phyloP scores from a whole-genome alignment of 345 rosid species.

The Iberis pinnata region DNA sequence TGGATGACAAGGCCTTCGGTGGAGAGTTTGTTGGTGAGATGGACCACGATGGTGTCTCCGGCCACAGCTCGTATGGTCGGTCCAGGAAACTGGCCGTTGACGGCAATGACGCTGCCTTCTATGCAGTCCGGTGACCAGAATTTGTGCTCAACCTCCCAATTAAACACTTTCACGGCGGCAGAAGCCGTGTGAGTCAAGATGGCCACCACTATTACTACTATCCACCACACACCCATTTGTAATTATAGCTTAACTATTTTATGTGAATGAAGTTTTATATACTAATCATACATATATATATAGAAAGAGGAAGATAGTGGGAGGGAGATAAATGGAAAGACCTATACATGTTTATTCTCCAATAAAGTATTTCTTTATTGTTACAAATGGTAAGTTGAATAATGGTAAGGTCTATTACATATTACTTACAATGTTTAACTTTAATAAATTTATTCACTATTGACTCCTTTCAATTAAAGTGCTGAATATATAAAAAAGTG shows the following conservation, averaged over 20 bases:
- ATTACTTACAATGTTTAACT: too few species aligned
- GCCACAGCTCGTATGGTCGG: slow-evolving; percentile 61
- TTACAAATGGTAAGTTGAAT: too few species aligned
- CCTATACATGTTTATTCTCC: too few species aligned
- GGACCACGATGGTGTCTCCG: slow-evolving; percentile 56
- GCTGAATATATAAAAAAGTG: too few species aligned
- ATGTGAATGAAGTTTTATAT: slow-evolving; percentile 11
- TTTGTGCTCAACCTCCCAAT: slow-evolving; percentile 68
- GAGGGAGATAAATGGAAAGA: neutral
- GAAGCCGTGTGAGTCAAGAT: slow-evolving; percentile 18
- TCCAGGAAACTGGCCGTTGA: slow-evolving; percentile 84
- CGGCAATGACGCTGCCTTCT: slow-evolving; percentile 50
- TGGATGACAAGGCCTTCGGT: slow-evolving; percentile 86
- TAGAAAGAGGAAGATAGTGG: neutral
- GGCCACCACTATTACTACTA: slow-evolving; percentile 16
- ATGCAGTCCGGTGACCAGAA: slow-evolving; percentile 59
- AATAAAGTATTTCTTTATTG: too few species aligned
- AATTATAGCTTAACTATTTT: neutral
- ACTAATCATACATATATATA: neutral
- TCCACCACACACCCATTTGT: slow-evolving; percentile 23
- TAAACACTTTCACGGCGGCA: slow-evolving; percentile 33
- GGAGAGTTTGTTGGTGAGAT: slow-evolving; percentile 60
- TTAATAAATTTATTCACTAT: too few species aligned
- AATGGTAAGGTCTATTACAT: too few species aligned
- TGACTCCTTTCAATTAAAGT: too few species aligned